Evolutionary conservation across 192 early-diverging fungal species (phyloP).

Genomic region (Backusella mclennaniae): DNA sequence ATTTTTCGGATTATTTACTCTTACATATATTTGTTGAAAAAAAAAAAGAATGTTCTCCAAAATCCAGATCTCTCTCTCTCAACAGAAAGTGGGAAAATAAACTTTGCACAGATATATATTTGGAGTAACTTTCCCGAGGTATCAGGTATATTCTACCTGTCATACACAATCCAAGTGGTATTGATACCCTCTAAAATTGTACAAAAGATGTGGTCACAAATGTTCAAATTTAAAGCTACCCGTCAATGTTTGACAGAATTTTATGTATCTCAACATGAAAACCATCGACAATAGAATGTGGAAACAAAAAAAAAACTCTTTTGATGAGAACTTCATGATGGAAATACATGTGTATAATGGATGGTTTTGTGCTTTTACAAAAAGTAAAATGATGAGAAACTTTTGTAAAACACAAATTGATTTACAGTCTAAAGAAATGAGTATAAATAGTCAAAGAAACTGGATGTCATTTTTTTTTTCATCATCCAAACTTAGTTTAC

Average conservation of each 20-base stretch:
- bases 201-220: neutral
- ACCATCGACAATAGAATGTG: neutral
- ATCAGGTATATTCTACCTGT: neutral
- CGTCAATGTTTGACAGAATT: neutral
- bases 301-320: neutral
- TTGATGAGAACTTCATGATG: neutral
- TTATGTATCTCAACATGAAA: neutral
- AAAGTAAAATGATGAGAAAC: neutral
- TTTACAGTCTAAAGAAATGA: neutral
- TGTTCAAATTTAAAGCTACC: neutral
- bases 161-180: neutral
- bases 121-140: neutral
- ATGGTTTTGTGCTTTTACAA: neutral
- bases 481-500: neutral
- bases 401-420: neutral
- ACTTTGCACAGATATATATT: neutral
- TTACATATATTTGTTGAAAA: neutral
- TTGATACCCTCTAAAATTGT: neutral
- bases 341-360: neutral
- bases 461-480: neutral
- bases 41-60: neutral
- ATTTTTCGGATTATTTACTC: neutral
- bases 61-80: neutral
- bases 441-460: neutral
- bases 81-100: neutral